A percentile compares a stretch with the other conserved stretches of the same genome.
phyloP scores from a whole-genome alignment of 164 flowering plant species.

The Stephania japonica region DNA sequence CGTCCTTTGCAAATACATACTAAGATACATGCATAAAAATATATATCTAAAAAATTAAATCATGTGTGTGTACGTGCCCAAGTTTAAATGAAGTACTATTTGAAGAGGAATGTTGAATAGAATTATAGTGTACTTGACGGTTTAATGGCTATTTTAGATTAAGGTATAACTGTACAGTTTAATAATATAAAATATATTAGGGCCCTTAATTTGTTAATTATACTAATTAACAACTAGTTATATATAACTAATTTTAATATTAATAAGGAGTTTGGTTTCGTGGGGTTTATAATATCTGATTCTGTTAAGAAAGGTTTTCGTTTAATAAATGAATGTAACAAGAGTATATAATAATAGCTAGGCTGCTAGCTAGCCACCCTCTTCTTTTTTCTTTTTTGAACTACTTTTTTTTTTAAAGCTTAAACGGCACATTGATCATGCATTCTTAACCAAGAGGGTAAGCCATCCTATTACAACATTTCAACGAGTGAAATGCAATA shows the following conservation, averaged over 20 bases:
- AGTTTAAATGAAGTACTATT: background rate
- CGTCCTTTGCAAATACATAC: background rate
- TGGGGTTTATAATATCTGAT: constrained; percentile 38
- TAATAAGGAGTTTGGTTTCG: constrained; percentile 33
- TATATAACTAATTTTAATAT: no score
- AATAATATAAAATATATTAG: background rate
- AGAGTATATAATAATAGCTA: background rate
- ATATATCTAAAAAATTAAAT: no score
- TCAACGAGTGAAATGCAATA: no score
- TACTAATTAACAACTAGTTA: background rate
- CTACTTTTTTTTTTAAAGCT: no score
- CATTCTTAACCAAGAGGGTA: no score
- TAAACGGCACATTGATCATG: no score
- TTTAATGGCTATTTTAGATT: background rate
- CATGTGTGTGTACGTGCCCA: background rate
- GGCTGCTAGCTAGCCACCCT: background rate
- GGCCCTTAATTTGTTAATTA: background rate
- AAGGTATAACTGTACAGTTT: no score
- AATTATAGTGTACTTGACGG: background rate
- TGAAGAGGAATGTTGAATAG: background rate
- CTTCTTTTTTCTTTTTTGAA: no score
- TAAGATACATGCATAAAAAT: background rate
- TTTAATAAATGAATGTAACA: background rate
- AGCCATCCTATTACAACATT: no score
- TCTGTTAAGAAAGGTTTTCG: constrained; percentile 42